phyloP scores from a whole-genome alignment of 2,329 filamentous ascomycete species.

The Coniochaeta ligniaria region DNA sequence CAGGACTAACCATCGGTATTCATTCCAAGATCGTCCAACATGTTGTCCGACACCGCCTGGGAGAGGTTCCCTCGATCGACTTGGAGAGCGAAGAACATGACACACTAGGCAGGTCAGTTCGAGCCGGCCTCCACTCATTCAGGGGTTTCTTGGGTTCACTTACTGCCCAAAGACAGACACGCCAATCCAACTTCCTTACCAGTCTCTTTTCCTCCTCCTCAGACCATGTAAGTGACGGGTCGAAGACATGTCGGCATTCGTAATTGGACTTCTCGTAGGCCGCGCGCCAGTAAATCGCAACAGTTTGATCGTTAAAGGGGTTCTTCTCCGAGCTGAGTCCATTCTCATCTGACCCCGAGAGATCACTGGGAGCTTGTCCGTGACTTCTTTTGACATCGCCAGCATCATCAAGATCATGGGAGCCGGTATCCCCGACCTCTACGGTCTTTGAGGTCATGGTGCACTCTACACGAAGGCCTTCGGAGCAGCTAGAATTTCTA shows the following conservation, averaged over 20 bases:
- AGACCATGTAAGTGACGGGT: conserved; percentile 45
- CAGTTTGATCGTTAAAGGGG: conserved; percentile 20
- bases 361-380: neutral
- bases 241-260: conserved; percentile 48
- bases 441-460: neutral
- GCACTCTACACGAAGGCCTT: no score
- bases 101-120: conserved; percentile 25
- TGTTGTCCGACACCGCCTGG: conserved; percentile 54
- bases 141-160: conserved; percentile 3
- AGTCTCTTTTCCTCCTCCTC: conserved; percentile 44
- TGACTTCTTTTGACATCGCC: neutral
- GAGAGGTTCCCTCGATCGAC: conserved; percentile 52
- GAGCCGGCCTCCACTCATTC: neutral
- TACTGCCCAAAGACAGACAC: conserved; percentile 32
- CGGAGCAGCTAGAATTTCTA: no score
- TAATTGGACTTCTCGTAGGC: conserved; percentile 31
- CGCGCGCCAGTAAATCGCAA: conserved; percentile 22
- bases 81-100: conserved; percentile 57
- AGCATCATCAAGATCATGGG: neutral
- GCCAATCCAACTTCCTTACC: conserved; percentile 37
- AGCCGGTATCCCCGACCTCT: neutral
- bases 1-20: conserved; percentile 31
- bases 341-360: conserved; percentile 6
- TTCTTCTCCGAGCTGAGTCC: conserved; percentile 12
- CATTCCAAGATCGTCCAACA: conserved; percentile 45